Base-by-base conservation (phyloP, 768 basidiomycete genomes). In the Amanita subjunquillea region DNA sequence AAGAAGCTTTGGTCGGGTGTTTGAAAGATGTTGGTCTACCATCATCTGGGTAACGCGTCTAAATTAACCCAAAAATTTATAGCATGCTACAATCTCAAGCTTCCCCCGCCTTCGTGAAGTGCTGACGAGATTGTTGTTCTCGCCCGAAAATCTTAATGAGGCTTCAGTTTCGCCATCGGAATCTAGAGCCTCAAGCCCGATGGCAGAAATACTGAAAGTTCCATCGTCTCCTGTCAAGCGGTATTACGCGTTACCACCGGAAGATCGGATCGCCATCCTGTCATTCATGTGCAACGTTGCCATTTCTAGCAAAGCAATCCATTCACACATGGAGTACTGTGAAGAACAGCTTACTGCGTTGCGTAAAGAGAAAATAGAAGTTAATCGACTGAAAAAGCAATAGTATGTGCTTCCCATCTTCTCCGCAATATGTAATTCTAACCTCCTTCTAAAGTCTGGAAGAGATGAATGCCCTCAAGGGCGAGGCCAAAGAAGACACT, bases 341-440 rank as follows among this genome's bases (percentile, higher is more conserved):
- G 92, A 94, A 62, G 80, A 87, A 59, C 84, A 87, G 57, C 67
- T 99, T 56, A 98, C 96, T 7, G 90, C 93, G 25, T 72, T 96
- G 32, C 72, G 96, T 57, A 99, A 98, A 68, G 91, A 95, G 66
- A 89, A 94, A 66, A 92, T 94, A 30, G 96, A 98, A 56, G 82
- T 93, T 55, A 96, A 96, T 69, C 78, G 94, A 54, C 73, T 85
- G 60, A 87, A 87, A 70, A 94, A 91, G 67, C 83, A 86, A 63
- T 77, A 83, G 94, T 95, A 65, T 71, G 92, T 78, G 7, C 32
- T 17, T 43, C 48, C 25, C 6, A 37, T 45, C 50, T 51, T 27
- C 27, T 13, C 29, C 40, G 15, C 25, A 45, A 32, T 17, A 44
- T 15, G 53, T 32, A 54, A 34, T 34, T 4, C 36, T 36, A 20